Percentiles rank a stretch among this genome's conserved stretches.
Evolutionary conservation across 2,329 filamentous ascomycete species (phyloP).

Genomic region (Colletotrichum cordylinicola): DNA sequence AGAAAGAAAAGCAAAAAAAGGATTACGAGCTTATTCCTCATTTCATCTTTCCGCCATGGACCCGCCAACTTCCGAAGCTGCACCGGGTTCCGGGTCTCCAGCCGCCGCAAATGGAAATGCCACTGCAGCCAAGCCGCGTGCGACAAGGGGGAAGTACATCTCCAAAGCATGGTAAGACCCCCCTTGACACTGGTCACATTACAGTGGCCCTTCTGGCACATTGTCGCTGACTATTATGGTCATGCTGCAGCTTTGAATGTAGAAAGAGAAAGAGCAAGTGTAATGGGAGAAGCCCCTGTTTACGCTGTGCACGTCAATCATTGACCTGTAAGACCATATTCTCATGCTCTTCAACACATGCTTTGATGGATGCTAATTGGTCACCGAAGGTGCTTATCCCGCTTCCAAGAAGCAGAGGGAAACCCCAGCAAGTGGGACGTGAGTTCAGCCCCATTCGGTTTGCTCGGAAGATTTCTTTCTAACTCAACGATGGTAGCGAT

Average conservation of each 20-base stretch:
- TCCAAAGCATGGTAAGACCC: constrained; percentile 13
- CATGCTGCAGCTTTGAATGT: constrained; percentile 1
- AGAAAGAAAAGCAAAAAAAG: not conserved
- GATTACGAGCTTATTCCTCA: not conserved
- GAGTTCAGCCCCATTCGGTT: not conserved
- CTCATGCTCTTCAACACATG: not conserved
- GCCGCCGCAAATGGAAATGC: not conserved
- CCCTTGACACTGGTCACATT: not conserved
- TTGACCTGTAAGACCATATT: not conserved
- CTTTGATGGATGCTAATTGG: not conserved
- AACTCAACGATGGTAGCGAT: not conserved
- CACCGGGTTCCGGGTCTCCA: not conserved
- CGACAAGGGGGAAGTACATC: constrained; percentile 12
- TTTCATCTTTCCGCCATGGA: not conserved
- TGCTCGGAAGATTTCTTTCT: not conserved
- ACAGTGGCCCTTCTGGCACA: not conserved
- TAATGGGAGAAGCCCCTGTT: constrained; percentile 12
- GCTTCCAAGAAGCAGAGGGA: constrained; percentile 1
- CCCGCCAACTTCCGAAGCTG: not conserved
- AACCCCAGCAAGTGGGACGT: not conserved
- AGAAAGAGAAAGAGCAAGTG: constrained; percentile 20
- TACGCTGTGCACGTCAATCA: constrained; percentile 14
- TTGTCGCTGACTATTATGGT: not conserved
- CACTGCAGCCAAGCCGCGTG: not conserved
- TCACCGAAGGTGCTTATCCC: not conserved